Evolutionary conservation across 2,329 filamentous ascomycete genomes (phyloP), one percentile per base, ranked within the genome.

Genomic region (Calonectria henricotiae): DNA sequence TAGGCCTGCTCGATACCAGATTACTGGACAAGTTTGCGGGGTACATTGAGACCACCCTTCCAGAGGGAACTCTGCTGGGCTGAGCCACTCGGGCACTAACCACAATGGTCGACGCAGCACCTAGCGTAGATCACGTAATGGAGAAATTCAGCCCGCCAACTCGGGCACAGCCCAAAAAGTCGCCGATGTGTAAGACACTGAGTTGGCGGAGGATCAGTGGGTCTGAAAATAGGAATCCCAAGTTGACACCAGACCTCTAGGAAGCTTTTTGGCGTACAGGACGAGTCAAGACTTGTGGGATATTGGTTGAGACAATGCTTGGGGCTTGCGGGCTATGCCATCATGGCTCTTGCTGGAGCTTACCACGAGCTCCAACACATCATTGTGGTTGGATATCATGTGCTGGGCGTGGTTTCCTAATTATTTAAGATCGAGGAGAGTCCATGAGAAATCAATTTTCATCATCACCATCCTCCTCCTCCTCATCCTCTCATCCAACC

Each of bases 161-260:
- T 23, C 20, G 51, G 51, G 51, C 51, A 32, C 51, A 58, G 51
- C 51, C 51, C 20, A 20, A 39, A 55, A 58, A 39, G 51, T 58
- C 51, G 51, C 51, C 51, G 51, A 25, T 39, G 13, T 5, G 51
- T 58, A 58, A 58, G 51, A 58, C 51, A 58, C 35, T 58, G 51
- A 15, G 51, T 32, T 58, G 51, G 51, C 51, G 51, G 32, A 58
- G 51, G 32, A 58, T 39, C 51, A 27, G 51, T 58, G 51, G 51
- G 51, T 58, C 51, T 39, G 51, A 41, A 58, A 58, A 58, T 58
- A 58, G 51, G 20, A 58, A 25, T 27, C 6, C 13, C 5, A n/a
- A 6, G 23, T n/a, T n/a, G 25, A 37, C 32, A 58, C 35, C 51
- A 9, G 51, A 55, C 51, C 51, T 37, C 46, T 27, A 51, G 20